Percentiles rank a stretch among this genome's conserved stretches.
These are phyloP conservation scores for Hypoxylon sp. DNA, from an alignment of 2,329 filamentous ascomycete species.

Conservation along the genomic window DNA sequence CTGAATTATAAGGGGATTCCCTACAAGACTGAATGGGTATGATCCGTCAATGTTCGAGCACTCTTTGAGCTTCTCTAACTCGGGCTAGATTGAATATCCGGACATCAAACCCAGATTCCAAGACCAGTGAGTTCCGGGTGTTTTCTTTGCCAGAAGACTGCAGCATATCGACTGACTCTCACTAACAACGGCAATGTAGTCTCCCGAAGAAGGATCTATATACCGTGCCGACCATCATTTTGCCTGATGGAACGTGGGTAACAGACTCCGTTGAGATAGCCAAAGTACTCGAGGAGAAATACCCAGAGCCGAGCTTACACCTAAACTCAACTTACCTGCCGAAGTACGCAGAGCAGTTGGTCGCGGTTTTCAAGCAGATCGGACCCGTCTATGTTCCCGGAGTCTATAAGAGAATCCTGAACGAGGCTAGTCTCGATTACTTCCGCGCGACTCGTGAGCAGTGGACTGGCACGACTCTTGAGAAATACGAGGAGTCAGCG, in stretches of 20 bases:
- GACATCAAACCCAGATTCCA: conserved; percentile 71
- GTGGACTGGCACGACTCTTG: conserved; percentile 66
- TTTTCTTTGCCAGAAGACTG: too few relatives aligned
- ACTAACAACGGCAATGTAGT: conserved; percentile 55
- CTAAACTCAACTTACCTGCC: conserved; percentile 67
- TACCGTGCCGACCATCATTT: conserved; percentile 56
- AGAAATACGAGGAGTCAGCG: conserved; percentile 61
- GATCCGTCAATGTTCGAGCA: neutral
- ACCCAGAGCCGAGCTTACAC: conserved; percentile 71
- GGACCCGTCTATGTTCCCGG: conserved; percentile 61
- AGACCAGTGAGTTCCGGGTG: conserved; percentile 61
- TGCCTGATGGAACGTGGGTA: conserved; percentile 68
- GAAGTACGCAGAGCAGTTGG: conserved; percentile 61
- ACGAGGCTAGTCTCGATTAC: conserved; percentile 65
- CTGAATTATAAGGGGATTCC: conserved; percentile 78
- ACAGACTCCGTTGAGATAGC: conserved; percentile 77
- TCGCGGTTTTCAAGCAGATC: conserved; percentile 54
- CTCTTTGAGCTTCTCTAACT: conserved; percentile 12
- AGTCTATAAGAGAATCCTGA: conserved; percentile 67
- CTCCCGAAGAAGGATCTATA: conserved; percentile 58
- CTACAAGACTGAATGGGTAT: conserved; percentile 76
- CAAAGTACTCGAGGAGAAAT: conserved; percentile 67
- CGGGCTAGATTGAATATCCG: conserved; percentile 71
- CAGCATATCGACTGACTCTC: neutral
- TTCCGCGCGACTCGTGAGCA: conserved; percentile 68